Base-by-base conservation (phyloP, 2,329 filamentous ascomycete genomes). In the Penicillium polonicum region DNA sequence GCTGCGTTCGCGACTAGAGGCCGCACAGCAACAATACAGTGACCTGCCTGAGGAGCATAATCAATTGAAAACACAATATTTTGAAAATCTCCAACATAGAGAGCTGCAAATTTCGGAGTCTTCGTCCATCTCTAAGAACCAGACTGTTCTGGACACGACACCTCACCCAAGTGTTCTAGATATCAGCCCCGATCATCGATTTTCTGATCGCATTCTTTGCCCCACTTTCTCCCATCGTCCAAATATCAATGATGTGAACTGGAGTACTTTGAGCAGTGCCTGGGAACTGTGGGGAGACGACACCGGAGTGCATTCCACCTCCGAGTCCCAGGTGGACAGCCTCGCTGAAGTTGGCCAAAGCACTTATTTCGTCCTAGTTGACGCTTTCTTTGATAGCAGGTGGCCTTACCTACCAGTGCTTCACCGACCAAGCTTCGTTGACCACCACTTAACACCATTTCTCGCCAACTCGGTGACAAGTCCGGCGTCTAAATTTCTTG, bases 321-420 rank as follows among this genome's bases (percentile, higher is more conserved):
- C 23, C 9, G 10, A 4, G 9, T 12, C 29, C 29, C 0, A 31
- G 10, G 8, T 12, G 10, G 10, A 31, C 9, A 31, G 29, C 9
- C 10, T 12, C 8, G 29, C 29, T 31, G 2, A 23, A 23, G 23
- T 57, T 35, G 45, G 57, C 23, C 19, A 55, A 9, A 46, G 35
- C 2, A 41, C 46, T 9, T 58, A 50, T 35, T 4, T 56, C 10
- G 44, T 52, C 9, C 35, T 69, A 23, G 49, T 60, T 19, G 57
- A 62, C n/a, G 54, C 49, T 9, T 70, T 69, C 41, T 70, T 70
- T 38, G 60, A 59, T 35, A 49, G 57, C n/a, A 55, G 66, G 48
- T 69, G 66, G 68, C 65, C 67, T 4, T 66, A 68, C 43, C 52
- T 67, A 10, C 67, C 67, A 13, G 59, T 68, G 4, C 51, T 69